These are phyloP conservation scores for Plasmodium sp. DNA, from an alignment of 169 alveolate species.

Conservation along the genomic window DNA sequence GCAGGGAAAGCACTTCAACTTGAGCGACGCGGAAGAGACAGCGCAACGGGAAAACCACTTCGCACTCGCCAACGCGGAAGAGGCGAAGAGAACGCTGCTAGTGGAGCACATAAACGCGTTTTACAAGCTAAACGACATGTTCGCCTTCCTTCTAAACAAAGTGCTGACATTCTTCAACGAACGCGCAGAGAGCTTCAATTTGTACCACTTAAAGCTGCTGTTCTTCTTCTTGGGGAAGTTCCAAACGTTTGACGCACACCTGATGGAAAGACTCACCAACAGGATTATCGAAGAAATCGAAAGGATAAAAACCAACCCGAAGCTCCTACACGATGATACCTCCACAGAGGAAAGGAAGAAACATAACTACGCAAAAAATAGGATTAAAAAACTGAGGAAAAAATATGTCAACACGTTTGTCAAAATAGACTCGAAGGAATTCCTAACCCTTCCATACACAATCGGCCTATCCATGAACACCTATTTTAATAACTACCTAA, in stretches of 20 bases:
- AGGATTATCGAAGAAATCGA: constrained; percentile 42
- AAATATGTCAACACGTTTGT: constrained; percentile 35
- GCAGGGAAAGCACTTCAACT: neutral
- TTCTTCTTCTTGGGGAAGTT: constrained; percentile 44
- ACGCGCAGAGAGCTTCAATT: constrained; percentile 1
- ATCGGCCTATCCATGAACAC: constrained; percentile 55
- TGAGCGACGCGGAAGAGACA: neutral
- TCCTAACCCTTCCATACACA: constrained; percentile 57
- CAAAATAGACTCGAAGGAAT: constrained; percentile 55
- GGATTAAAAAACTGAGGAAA: constrained; percentile 12
- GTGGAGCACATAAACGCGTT: constrained; percentile 45
- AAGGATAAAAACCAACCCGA: constrained; percentile 42
- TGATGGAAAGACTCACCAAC: constrained; percentile 28
- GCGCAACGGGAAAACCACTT: neutral
- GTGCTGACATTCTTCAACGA: constrained; percentile 39
- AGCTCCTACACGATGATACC: neutral
- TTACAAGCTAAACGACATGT: constrained; percentile 60
- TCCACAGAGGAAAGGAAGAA: constrained; percentile 28
- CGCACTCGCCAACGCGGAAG: neutral
- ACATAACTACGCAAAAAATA: constrained; percentile 34
- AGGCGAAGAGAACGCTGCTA: constrained; percentile 1
- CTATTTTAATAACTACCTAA: constrained; percentile 58
- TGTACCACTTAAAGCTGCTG: constrained; percentile 36
- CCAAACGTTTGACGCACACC: constrained; percentile 11
- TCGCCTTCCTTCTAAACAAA: constrained; percentile 34